A percentile compares a stretch with the other conserved stretches of the same genome.
These are phyloP conservation scores for Chaetomiaceae sp. DNA, from an alignment of 2,329 filamentous ascomycete genomes.

Conservation along the genomic window DNA sequence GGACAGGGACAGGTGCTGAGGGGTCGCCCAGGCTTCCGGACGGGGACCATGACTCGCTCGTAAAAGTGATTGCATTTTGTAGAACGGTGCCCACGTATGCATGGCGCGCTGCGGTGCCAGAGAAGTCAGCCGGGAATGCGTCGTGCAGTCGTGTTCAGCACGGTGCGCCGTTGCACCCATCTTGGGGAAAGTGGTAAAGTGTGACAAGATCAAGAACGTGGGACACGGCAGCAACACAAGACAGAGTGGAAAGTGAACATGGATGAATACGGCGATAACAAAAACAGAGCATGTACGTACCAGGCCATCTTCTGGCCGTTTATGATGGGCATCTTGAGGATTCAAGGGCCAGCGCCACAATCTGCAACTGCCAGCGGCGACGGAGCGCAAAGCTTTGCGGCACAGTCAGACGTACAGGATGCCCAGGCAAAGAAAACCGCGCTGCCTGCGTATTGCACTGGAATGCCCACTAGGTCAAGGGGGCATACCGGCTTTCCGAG, in stretches of 20 bases:
- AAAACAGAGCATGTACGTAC: constrained; percentile 41
- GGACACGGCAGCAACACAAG: not conserved
- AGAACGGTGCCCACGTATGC: constrained; percentile 69
- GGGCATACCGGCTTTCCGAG: constrained; percentile 5
- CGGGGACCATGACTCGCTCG: constrained; percentile 62
- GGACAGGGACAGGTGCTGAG: constrained; percentile 64
- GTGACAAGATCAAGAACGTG: not conserved
- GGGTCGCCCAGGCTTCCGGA: constrained; percentile 65
- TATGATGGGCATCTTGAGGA: constrained; percentile 56
- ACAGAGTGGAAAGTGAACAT: not conserved
- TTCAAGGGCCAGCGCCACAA: not conserved
- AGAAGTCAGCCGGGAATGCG: constrained; percentile 14
- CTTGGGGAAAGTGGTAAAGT: too few species aligned
- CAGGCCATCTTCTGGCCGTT: constrained; percentile 69
- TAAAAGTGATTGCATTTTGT: constrained; percentile 65
- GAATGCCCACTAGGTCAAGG: too few species aligned
- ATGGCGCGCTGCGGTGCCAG: constrained; percentile 52
- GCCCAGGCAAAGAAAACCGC: too few species aligned
- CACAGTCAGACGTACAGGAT: not conserved
- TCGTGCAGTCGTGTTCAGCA: not conserved
- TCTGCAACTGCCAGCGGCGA: constrained; percentile 6
- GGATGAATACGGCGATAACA: not conserved
- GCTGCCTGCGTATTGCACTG: too few species aligned
- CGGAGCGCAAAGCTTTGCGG: not conserved
- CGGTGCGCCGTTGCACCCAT: not conserved